Evolutionary conservation across 352 stramenopile species (phyloP).

Genomic region (Pythium dissimile): DNA sequence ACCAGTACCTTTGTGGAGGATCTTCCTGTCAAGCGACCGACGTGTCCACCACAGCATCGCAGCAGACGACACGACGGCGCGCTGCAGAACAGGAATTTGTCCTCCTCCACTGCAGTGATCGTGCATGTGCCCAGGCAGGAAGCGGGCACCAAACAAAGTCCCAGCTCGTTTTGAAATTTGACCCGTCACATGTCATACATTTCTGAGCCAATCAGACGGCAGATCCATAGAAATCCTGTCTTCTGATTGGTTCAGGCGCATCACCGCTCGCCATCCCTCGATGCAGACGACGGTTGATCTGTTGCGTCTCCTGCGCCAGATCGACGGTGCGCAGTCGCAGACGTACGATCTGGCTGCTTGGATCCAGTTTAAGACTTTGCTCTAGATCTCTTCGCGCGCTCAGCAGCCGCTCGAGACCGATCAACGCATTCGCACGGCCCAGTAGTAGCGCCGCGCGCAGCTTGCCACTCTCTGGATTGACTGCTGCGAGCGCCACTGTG

Average conservation of each 20-base stretch:
- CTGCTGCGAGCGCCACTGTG: not conserved
- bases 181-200: no score
- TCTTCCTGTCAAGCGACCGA: no score
- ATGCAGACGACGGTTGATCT: not conserved
- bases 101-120: no score
- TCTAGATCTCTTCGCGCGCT: conserved; percentile 3
- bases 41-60: no score
- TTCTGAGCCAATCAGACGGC: no score
- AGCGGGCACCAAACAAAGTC: no score
- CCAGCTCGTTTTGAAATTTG: no score
- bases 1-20: no score
- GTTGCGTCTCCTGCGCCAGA: conserved; percentile 5
- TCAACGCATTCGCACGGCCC: conserved; percentile 7
- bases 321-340: conserved; percentile 13
- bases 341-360: conserved; percentile 1
- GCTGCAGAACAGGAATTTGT: no score
- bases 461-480: conserved; percentile 8
- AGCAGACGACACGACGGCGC: no score
- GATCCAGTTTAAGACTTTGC: conserved; percentile 5
- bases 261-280: not conserved
- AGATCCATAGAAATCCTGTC: not conserved
- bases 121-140: no score
- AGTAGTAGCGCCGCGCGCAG: conserved; percentile 13
- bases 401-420: not conserved
- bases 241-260: no score